Conservation (phyloP, 2,329 filamentous ascomycete species). For the Neofusicoccum sp. region DNA sequence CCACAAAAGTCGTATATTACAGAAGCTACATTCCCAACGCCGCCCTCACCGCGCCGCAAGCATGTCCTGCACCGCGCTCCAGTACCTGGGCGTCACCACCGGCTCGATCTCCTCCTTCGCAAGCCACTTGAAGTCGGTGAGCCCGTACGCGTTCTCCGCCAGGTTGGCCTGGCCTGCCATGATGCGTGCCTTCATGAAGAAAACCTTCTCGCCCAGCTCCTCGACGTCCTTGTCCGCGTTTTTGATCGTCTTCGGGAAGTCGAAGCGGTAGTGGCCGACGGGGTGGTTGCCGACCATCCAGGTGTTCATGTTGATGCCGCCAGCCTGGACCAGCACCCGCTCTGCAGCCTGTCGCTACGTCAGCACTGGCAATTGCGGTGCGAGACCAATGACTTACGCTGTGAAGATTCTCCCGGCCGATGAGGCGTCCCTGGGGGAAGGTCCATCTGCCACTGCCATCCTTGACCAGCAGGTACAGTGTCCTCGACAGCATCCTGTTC, state of each 20-base stretch:
- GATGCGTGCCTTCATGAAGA: constrained; percentile 95
- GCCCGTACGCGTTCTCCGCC: constrained; percentile 67
- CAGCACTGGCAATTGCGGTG: not conserved
- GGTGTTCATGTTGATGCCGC: constrained; percentile 96
- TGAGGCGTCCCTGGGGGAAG: constrained; percentile 75
- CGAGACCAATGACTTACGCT: constrained; percentile 61
- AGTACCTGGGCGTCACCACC: constrained; percentile 70
- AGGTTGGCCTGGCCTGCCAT: constrained; percentile 95
- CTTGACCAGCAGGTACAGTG: constrained; percentile 86
- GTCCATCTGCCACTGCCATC: constrained; percentile 71
- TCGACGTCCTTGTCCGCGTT: constrained; percentile 31
- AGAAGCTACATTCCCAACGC: not conserved
- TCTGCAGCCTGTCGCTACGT: constrained; percentile 71
- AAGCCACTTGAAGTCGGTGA: constrained; percentile 89
- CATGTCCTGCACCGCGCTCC: constrained; percentile 77
- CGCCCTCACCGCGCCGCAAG: constrained; percentile 68
- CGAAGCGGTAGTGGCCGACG: constrained; percentile 73
- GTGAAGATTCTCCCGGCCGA: constrained; percentile 74
- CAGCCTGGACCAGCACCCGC: constrained; percentile 73
- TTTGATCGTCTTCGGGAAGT: constrained; percentile 48
- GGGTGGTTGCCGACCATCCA: constrained; percentile 94
- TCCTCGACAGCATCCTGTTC: constrained; percentile 77
- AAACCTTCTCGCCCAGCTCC: constrained; percentile 75
- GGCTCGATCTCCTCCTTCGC: constrained; percentile 82
- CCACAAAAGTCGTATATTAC: constrained; percentile 13